Conservation (phyloP, 169 alveolate species). For the Haemoproteus tartakovskyi region DNA sequence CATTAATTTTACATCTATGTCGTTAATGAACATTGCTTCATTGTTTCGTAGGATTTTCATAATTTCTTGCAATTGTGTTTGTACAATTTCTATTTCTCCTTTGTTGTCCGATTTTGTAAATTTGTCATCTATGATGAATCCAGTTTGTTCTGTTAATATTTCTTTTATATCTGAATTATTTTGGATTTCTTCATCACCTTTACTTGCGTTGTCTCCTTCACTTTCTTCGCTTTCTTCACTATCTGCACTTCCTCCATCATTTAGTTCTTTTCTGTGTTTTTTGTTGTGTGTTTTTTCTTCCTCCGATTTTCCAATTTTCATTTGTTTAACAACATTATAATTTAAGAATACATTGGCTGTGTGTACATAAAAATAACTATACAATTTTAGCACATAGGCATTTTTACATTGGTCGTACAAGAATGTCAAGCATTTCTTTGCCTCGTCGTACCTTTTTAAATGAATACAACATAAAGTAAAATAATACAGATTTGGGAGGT, state of each 20-base stretch:
- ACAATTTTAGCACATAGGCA: conserved; percentile 36
- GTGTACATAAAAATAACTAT: conserved; percentile 24
- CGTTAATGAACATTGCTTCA: background rate
- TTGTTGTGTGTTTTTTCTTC: background rate
- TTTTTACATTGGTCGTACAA: conserved; percentile 19
- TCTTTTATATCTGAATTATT: too few relatives aligned
- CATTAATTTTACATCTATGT: conserved; percentile 27
- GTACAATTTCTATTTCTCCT: background rate
- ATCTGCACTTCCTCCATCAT: background rate
- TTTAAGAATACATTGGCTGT: conserved; percentile 41
- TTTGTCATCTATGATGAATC: conserved; percentile 1
- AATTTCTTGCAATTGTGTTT: conserved; percentile 4
- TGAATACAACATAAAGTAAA: conserved; percentile 18
- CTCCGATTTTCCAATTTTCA: background rate
- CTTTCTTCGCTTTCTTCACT: too few relatives aligned
- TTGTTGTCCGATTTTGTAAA: conserved; percentile 4
- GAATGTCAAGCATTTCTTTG: conserved; percentile 15
- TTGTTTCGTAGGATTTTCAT: background rate
- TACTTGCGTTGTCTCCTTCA: background rate
- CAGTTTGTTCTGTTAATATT: too few relatives aligned
- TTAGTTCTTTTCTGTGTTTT: too few relatives aligned
- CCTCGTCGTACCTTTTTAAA: conserved; percentile 37
- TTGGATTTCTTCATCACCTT: background rate
- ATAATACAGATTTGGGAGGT: conserved; percentile 17
- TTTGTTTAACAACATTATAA: conserved; percentile 12